A percentile compares a stretch with the other conserved stretches of the same genome.
Conservation (phyloP, 2,329 filamentous ascomycete genomes). For the Clathrospora elynae region DNA sequence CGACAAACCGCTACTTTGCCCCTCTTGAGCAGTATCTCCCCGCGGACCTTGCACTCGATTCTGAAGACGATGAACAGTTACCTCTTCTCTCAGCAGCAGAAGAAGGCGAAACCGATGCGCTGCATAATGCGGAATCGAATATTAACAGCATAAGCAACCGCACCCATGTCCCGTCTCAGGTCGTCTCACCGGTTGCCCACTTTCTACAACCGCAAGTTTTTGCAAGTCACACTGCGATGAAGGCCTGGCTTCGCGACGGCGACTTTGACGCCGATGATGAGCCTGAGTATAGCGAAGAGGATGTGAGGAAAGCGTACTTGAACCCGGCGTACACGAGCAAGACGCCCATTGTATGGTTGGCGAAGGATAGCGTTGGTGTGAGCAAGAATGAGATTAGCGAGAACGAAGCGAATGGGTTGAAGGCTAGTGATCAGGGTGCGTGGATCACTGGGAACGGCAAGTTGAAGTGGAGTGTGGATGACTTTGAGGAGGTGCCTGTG, state of each 20-base stretch:
- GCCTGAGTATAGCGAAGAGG: slow-evolving; percentile 42
- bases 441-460: slow-evolving; percentile 41
- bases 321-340: slow-evolving; percentile 44
- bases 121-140: slow-evolving; percentile 25
- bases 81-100: slow-evolving; percentile 41
- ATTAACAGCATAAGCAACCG: slow-evolving; percentile 37
- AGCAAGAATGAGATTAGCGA: slow-evolving; percentile 40
- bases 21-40: slow-evolving; percentile 46
- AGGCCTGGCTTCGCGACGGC: slow-evolving; percentile 40
- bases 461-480: slow-evolving; percentile 39
- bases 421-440: slow-evolving; percentile 40
- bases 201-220: slow-evolving; percentile 47
- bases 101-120: slow-evolving; percentile 34
- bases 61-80: slow-evolving; percentile 34
- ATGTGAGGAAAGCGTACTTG: slow-evolving; percentile 42
- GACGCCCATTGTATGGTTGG: slow-evolving; percentile 44
- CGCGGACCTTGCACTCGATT: slow-evolving; percentile 35
- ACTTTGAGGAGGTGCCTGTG: slow-evolving; percentile 41
- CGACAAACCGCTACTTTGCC: slow-evolving; percentile 42
- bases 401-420: slow-evolving; percentile 37
- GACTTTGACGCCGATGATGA: slow-evolving; percentile 40
- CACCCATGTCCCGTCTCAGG: slow-evolving; percentile 28
- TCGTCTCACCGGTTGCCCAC: slow-evolving; percentile 37
- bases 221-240: slow-evolving; percentile 43
- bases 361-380: slow-evolving; percentile 40